Evolutionary conservation across 2,329 filamentous ascomycete genomes (phyloP), one percentile per base, ranked within the genome.

Genomic region (Pseudodiploospora longispora): DNA sequence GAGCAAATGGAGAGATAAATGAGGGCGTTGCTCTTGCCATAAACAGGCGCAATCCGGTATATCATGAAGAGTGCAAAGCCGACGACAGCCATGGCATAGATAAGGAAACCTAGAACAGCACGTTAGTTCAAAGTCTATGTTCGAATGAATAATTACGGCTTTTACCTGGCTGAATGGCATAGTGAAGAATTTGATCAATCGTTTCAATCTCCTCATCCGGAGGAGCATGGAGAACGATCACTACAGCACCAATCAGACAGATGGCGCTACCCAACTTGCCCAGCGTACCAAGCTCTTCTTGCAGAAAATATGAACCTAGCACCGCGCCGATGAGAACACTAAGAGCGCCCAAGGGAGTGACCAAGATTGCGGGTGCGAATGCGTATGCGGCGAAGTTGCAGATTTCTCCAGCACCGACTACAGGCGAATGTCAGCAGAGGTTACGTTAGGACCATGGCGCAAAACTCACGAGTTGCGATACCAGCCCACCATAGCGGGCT

Each of bases 331-430:
- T 96, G 52, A 98, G 73, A 46, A 98, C 94, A 60, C 87, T 93
- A 50, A 98, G 75, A 44, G 93, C 93, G 49, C 93, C 93, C 27
- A 98, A 73, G 28, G 93, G 93, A 5, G 93, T 98, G 35, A 98
- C 93, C 42, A 98, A 76, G 66, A 98, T 98, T n/a, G 93, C 94
- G 35, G 93, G 93, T 53, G 93, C 93, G 67, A 97, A 98, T 6
- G 93, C 93, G 63, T 98, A 98, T 50, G 93, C 93, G 41, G 90
- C 90, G 63, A 98, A 98, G 67, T 98, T 98, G 69, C 89, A 94
- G 47, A 96, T 72, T 69, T 98, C 93, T 60, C 93, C 93, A 37
- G 94, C 69, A 48, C 89, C 85, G 79, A 98, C 88, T 95, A 57
- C 43, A 43, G 40, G 43, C n/a, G 19, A 37, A 42, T 47, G 47